Evolutionary conservation across 352 stramenopile species (phyloP).

Genomic region (Phytopythium mirpurense): DNA sequence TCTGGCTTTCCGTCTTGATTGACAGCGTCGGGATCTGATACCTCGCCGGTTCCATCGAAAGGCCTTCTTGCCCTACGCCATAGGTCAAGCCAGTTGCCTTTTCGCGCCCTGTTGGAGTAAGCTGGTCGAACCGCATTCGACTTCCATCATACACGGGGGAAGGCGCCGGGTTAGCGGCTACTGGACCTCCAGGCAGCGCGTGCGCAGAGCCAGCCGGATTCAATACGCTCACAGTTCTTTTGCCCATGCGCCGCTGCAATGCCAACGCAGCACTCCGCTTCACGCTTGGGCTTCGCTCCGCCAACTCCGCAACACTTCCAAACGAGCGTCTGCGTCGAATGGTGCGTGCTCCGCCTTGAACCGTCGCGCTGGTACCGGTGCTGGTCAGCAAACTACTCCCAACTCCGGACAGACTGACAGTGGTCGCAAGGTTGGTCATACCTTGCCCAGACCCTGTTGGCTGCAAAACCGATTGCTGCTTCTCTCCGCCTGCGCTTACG

Average conservation of each 20-base stretch:
- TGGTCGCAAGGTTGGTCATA: neutral
- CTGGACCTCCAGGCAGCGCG: neutral
- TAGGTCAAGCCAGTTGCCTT: neutral
- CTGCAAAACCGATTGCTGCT: constrained; percentile 7
- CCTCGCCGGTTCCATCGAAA: neutral
- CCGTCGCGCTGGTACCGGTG: neutral
- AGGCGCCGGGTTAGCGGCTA: neutral
- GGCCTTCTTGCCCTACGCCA: neutral
- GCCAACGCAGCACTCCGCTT: constrained; percentile 40
- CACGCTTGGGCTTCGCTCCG: constrained; percentile 17
- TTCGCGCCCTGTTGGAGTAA: neutral
- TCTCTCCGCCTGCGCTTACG: constrained; percentile 2
- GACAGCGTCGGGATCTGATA: neutral
- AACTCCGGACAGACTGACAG: neutral
- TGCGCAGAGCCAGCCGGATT: neutral
- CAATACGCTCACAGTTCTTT: constrained; percentile 23
- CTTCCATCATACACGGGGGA: neutral
- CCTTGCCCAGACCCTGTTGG: neutral
- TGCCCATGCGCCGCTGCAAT: constrained; percentile 54
- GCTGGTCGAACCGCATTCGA: constrained; percentile 1
- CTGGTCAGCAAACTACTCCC: neutral
- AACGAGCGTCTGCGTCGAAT: constrained; percentile 70
- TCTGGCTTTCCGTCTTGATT: constrained; percentile 8
- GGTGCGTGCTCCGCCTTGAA: constrained; percentile 19
- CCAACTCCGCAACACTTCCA: constrained; percentile 59